Percentiles rank a stretch among this genome's conserved stretches.
Conservation (phyloP, 1,284 basidiomycete species). For the Inonotus hispidus region DNA sequence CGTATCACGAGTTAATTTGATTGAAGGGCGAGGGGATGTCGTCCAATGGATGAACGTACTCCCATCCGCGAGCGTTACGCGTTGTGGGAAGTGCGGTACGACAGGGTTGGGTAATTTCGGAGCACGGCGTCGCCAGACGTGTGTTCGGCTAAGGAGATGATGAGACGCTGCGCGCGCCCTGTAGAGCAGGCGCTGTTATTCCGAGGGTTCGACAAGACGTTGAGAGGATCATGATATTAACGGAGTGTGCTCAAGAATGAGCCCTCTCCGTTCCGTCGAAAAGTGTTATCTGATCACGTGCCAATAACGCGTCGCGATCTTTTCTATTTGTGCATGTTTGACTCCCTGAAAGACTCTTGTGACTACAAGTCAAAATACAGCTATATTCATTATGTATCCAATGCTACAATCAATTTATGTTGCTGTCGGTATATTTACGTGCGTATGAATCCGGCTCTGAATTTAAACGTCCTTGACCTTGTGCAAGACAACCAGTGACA, state of each 20-base stretch:
- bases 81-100: constrained; percentile 79
- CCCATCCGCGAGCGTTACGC: constrained; percentile 80
- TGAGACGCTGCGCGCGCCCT: constrained; percentile 42
- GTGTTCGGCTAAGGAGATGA: constrained; percentile 71
- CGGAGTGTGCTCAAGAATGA: background rate
- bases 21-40: constrained; percentile 72
- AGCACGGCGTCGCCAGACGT: constrained; percentile 65
- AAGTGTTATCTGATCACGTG: background rate
- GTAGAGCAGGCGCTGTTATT: background rate
- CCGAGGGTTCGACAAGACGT: background rate
- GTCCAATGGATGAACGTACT: constrained; percentile 82
- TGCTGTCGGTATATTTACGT: background rate
- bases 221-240: background rate
- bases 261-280: background rate
- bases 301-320: background rate
- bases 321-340: background rate
- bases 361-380: background rate
- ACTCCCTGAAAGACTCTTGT: background rate
- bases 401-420: background rate
- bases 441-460: background rate
- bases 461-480: background rate
- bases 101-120: constrained; percentile 71
- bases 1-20: constrained; percentile 76
- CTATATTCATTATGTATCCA: background rate
- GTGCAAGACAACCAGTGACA: background rate